Base-by-base conservation (phyloP, 2,329 filamentous ascomycete species). In the Fusarium sp. region DNA sequence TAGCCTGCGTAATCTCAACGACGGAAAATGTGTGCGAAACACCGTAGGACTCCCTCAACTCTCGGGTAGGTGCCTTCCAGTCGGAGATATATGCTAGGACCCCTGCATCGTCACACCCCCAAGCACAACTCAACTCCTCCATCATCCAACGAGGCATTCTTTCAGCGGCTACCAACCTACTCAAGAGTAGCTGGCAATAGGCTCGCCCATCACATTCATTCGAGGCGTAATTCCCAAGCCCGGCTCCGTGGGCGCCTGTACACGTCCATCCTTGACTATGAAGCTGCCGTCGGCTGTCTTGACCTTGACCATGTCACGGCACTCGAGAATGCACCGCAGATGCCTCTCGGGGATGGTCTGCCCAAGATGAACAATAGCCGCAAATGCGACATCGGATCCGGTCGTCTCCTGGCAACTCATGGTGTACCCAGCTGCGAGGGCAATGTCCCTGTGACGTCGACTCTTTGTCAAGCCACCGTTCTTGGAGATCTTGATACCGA, bases 401-500 rank as follows among this genome's bases (percentile, higher is more conserved):
- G 64, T 67, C 7, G 68, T 74, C 6, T 76, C 73, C 57, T 74
- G 74, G 13, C 72, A 71, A 24, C 66, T 74, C 59, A 76, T 65
- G 5, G 69, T 76, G 35, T 73, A 73, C 7, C 71, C 74, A 0
- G 74, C 74, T 9, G 69, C 65, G n/a, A 76, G 18, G 9, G 57
- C 68, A 64, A 76, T 74, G 10, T 76, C 74, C 18, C 66, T 68
- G 20, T 73, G 71, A 6, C 74, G 67, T 10, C 69, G 65, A 20
- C 68, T 67, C 20, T 66, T 66, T 7, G 71, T 76, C 41, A 76
- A 20, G 13, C 74, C 74, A 9, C 71, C 71, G 35, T 70, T 68
- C 62, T 76, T 76, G 22, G 74, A 76, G 35, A 76, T 74, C 57
- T 76, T 76, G 54, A 72, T 56, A 0, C 69, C 65, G 16, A 76